Evolutionary conservation across 805 yeast genomes (phyloP).

Genomic region (Metschnikowia lachancei): DNA sequence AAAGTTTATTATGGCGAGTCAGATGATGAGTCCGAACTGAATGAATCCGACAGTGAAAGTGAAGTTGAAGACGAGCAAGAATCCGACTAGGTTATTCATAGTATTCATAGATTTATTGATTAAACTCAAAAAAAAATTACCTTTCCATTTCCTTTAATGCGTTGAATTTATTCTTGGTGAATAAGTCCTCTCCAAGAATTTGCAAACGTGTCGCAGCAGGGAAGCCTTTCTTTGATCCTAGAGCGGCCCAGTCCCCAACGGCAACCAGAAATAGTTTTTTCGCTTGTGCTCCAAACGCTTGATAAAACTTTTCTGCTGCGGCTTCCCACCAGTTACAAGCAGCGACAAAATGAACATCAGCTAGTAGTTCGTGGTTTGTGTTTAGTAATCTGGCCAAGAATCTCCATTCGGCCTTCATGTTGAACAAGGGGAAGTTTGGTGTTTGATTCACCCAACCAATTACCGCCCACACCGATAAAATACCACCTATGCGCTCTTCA

Average conservation of each 20-base stretch:
- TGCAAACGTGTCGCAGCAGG: constrained; percentile 79
- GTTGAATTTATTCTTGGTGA: constrained; percentile 44
- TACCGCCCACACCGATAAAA: constrained; percentile 74
- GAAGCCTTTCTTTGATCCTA: constrained; percentile 49
- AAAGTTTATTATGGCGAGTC: constrained; percentile 18
- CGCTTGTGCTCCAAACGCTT: constrained; percentile 68
- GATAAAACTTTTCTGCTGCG: constrained; percentile 53
- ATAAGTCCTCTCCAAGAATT: constrained; percentile 81
- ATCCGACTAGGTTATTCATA: background rate
- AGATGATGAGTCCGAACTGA: constrained; percentile 22
- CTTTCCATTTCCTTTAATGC: constrained; percentile 44
- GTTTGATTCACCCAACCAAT: constrained; percentile 48
- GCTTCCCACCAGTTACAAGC: constrained; percentile 93
- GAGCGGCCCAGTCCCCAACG: constrained; percentile 51
- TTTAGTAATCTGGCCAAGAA: constrained; percentile 73
- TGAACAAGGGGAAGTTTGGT: constrained; percentile 29
- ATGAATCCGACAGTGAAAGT: constrained; percentile 2
- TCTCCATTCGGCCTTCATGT: constrained; percentile 54
- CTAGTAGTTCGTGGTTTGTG: constrained; percentile 45
- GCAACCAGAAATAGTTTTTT: constrained; percentile 52
- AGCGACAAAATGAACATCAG: constrained; percentile 68
- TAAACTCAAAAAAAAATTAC: constrained; percentile 4
- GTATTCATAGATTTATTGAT: background rate
- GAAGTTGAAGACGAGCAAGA: constrained; percentile 1
- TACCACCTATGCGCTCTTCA: constrained; percentile 85